Evolutionary conservation across 2,329 filamentous ascomycete species (phyloP).

Genomic region (Bipolaris zeicola): DNA sequence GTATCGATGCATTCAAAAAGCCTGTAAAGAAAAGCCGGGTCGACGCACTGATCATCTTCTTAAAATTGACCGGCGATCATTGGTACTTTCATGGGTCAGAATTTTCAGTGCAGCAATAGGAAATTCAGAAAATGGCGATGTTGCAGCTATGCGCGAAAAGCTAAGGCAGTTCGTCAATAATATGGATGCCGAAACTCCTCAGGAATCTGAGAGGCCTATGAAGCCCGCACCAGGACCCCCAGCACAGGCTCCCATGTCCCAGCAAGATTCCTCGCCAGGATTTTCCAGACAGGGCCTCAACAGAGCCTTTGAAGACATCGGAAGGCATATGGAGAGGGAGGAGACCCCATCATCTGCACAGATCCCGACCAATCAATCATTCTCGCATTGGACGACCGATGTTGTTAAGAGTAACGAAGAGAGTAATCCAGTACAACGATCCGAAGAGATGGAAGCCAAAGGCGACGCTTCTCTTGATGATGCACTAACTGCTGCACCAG

Average conservation of each 20-base stretch:
- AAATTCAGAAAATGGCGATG: background rate
- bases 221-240: too few relatives aligned
- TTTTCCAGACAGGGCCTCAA: background rate
- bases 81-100: too few relatives aligned
- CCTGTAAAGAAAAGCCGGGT: too few relatives aligned
- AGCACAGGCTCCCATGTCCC: background rate
- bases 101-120: too few relatives aligned
- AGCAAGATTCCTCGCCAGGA: background rate
- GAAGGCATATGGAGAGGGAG: background rate
- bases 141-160: too few relatives aligned
- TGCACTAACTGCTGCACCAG: too few relatives aligned
- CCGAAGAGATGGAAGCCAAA: background rate
- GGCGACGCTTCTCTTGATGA: background rate
- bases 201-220: background rate
- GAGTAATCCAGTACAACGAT: background rate
- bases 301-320: background rate
- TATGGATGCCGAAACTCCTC: background rate
- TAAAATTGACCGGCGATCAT: too few relatives aligned
- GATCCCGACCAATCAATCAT: background rate
- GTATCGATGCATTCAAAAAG: too few relatives aligned
- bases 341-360: background rate
- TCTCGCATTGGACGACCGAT: background rate
- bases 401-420: background rate
- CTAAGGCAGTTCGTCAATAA: too few relatives aligned
- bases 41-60: too few relatives aligned